Conservation (phyloP, 129 eudicot genomes). For the Escallonia rubra region DNA sequence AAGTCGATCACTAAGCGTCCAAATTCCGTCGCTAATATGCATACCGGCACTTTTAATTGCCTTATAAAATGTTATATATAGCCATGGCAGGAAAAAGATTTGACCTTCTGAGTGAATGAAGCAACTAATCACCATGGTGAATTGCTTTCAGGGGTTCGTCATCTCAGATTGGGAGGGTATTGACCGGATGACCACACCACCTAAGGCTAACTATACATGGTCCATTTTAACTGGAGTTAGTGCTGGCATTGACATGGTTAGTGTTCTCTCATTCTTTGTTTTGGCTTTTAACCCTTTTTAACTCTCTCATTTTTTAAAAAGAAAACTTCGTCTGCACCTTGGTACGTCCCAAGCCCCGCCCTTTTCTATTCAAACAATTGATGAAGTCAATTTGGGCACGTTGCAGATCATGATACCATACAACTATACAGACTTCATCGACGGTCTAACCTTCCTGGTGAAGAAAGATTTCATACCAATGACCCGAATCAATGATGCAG, state of each 20-base stretch:
- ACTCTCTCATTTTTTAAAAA: too few species aligned
- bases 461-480: constrained; percentile 54
- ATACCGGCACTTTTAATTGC: too few species aligned
- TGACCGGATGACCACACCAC: constrained; percentile 56
- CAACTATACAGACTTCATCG: constrained; percentile 67
- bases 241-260: constrained; percentile 84
- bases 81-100: too few species aligned
- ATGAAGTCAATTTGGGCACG: background rate
- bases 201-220: constrained; percentile 58
- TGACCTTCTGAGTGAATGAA: too few species aligned
- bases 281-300: too few species aligned
- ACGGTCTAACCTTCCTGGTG: constrained; percentile 43
- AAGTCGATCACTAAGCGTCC: too few species aligned
- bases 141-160: constrained; percentile 62
- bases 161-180: constrained; percentile 73
- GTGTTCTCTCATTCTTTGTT: constrained; percentile 4
- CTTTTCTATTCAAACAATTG: too few species aligned
- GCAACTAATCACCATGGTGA: too few species aligned
- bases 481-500: constrained; percentile 78
- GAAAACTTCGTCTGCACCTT: too few species aligned
- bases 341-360: too few species aligned
- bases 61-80: too few species aligned
- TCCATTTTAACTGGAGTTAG: constrained; percentile 48
- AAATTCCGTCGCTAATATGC: too few species aligned
- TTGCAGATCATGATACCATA: constrained; percentile 79